Conservation (phyloP, 1,139 yeast species). For the Saccharomyces hybrid region DNA sequence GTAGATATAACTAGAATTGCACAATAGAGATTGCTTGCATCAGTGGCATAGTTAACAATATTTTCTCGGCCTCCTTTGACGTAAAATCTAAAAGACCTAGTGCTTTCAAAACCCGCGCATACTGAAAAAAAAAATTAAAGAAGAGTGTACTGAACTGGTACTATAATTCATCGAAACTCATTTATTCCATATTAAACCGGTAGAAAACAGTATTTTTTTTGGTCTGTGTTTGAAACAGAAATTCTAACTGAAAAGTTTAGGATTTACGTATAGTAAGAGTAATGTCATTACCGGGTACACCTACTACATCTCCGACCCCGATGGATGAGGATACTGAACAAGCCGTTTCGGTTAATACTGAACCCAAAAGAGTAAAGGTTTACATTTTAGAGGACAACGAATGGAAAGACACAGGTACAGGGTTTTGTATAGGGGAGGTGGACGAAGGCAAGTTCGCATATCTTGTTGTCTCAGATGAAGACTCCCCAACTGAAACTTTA, state of each 20-base stretch:
- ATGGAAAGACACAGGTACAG: constrained; percentile 94
- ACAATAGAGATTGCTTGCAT: background rate
- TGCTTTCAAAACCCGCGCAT: background rate
- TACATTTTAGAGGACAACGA: constrained; percentile 72
- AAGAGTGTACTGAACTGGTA: background rate
- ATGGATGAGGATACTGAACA: constrained; percentile 2
- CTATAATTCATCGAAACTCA: background rate
- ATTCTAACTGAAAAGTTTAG: background rate
- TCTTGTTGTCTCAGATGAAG: constrained; percentile 68
- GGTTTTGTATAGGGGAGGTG: constrained; percentile 63
- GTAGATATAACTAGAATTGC: background rate
- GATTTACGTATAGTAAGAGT: background rate
- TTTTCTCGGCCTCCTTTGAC: background rate
- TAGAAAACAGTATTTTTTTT: background rate
- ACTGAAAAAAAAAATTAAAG: background rate
- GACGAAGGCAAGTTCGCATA: constrained; percentile 24
- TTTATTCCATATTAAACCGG: background rate
- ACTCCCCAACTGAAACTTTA: constrained; percentile 50
- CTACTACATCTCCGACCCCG: background rate
- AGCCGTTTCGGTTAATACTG: constrained; percentile 19
- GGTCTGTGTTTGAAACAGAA: background rate
- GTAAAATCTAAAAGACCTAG: background rate
- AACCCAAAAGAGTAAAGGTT: constrained; percentile 78
- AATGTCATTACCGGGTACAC: background rate
- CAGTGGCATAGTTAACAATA: background rate